These are phyloP conservation scores for Tripidium arundinaceum DNA, from an alignment of 202 grass and related monocot genomes.

Conservation along the genomic window DNA sequence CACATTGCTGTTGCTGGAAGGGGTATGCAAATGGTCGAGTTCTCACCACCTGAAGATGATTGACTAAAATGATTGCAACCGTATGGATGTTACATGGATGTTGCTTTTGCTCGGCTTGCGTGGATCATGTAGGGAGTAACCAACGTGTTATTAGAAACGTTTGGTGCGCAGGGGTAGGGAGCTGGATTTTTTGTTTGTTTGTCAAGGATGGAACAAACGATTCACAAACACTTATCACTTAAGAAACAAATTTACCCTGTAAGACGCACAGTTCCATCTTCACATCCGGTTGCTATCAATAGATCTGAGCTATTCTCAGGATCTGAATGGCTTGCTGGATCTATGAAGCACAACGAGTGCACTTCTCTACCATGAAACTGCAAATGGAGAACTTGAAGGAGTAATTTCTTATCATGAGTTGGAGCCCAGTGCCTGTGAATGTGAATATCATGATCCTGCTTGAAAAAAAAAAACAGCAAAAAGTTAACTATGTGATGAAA, in stretches of 20 bases:
- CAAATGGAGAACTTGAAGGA: conserved; percentile 73
- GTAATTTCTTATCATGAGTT: conserved; percentile 53
- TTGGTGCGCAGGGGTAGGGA: no score
- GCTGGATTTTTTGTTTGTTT: no score
- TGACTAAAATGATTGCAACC: background rate
- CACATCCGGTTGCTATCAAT: conserved; percentile 77
- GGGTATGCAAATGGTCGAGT: conserved; percentile 89
- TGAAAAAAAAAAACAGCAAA: conserved; percentile 25
- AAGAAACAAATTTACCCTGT: conserved; percentile 59
- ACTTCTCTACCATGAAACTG: conserved; percentile 97
- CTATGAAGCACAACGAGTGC: conserved; percentile 79
- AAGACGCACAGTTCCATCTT: conserved; percentile 90
- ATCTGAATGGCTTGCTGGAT: conserved; percentile 36
- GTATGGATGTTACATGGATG: background rate
- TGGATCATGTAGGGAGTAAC: no score
- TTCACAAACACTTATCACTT: background rate
- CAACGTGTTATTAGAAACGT: no score
- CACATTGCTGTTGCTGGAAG: conserved; percentile 73
- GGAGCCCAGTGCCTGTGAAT: conserved; percentile 58
- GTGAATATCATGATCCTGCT: conserved; percentile 78
- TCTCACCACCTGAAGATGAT: conserved; percentile 22
- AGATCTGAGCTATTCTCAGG: conserved; percentile 28
- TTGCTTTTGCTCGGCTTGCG: background rate
- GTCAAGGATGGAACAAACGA: background rate
- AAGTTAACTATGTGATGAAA: conserved; percentile 12